phyloP scores from a whole-genome alignment of 1,284 basidiomycete genomes.

The Boletus sp. region DNA sequence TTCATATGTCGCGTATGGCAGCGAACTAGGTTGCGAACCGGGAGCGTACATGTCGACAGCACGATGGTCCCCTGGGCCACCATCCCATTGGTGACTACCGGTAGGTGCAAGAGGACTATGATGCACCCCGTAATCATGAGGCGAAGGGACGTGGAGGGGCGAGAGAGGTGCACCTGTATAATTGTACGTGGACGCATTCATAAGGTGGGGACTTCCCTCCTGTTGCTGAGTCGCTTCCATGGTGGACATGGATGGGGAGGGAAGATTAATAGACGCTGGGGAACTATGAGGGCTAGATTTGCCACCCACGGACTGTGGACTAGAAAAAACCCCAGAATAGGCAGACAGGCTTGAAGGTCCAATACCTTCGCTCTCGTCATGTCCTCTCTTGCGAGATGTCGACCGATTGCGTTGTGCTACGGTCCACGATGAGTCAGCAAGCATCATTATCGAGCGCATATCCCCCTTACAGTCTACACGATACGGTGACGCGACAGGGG shows the following conservation, averaged over 20 bases:
- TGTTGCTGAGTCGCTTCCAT: constrained; percentile 35
- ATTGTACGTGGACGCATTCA: constrained; percentile 35
- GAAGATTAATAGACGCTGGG: constrained; percentile 64
- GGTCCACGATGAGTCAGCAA: constrained; percentile 27
- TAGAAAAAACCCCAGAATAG: constrained; percentile 51
- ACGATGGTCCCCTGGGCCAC: constrained; percentile 34
- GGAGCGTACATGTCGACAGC: constrained; percentile 42
- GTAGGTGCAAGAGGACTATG: constrained; percentile 39
- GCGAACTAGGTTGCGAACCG: constrained; percentile 35
- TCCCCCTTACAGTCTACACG: constrained; percentile 59
- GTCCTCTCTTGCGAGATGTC: constrained; percentile 66
- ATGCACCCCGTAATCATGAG: constrained; percentile 53
- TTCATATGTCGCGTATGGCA: constrained; percentile 38
- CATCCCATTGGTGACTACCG: constrained; percentile 44
- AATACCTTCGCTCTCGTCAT: constrained; percentile 55
- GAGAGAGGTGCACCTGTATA: constrained; percentile 47
- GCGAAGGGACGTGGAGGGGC: constrained; percentile 44
- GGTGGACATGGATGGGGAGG: constrained; percentile 58
- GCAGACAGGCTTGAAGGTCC: constrained; percentile 34
- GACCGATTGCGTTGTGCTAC: constrained; percentile 66
- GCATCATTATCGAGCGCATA: constrained; percentile 3
- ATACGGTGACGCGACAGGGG: constrained; percentile 60
- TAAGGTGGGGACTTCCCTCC: constrained; percentile 45
- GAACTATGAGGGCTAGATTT: constrained; percentile 66
- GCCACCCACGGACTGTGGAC: constrained; percentile 43